Base-by-base conservation (phyloP, 768 basidiomycete species). In the Rhodotorula paludigena region DNA sequence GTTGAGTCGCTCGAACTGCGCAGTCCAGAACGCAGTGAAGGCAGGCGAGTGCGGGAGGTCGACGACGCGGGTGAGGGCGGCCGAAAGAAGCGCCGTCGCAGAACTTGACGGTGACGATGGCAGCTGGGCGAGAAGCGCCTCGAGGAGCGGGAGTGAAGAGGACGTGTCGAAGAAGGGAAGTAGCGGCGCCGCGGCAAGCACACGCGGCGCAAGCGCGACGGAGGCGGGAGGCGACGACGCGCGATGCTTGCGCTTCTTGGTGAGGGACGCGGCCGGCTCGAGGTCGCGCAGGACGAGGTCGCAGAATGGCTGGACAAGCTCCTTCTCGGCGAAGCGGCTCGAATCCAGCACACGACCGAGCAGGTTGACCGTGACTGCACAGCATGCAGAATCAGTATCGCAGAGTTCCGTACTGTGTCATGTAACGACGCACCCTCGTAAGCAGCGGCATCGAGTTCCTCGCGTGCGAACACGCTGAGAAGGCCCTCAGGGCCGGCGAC, bases 141-240 rank as follows among this genome's bases (percentile, higher is more conserved):
- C 28, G 36, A 60, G 59, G 52, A 72, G 56, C 1, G 63, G 44
- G 14, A 65, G 42, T 23, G 56, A 45, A 21, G n/a, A 21, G 28
- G 36, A 23, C 21, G 49, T 32, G 60, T 36, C 38, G 59, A 71
- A 67, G 70, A 71, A 71, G 28, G 62, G 33, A 11, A 71, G 49
- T 21, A 71, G 63, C 0, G 58, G 48, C 21, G 58, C 56, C 38
- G 54, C 44, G 6, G 62, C 58, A 36, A 67, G n/a, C 0, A 71
- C 55, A 12, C 64, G 65, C 5, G 38, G n/a, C 3, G 66, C 36
- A 8, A 63, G 55, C 23, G 18, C 20, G 39, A 28, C 10, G 12
- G 38, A 15, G 44, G 57, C 33, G 14, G 25, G 16, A 4, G 30
- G n/a, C 16, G 62, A 32, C n/a, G 44, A 39, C 20, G 11, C 45